Conservation (phyloP, 768 basidiomycete genomes). For the Xerocomus spinulosus region DNA sequence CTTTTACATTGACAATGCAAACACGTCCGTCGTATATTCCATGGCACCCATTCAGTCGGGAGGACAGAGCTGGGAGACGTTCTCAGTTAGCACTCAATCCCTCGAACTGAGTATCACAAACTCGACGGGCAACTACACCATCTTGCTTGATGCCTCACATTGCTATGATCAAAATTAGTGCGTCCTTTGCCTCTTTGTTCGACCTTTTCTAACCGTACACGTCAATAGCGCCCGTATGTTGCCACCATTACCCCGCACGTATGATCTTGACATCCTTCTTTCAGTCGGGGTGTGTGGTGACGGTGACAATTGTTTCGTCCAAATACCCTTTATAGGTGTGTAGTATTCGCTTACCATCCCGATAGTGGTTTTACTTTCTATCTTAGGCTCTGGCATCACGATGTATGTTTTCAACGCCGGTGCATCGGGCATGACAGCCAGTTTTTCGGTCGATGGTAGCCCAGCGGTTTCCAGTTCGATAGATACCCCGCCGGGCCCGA, state of each 20-base stretch:
- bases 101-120: constrained; percentile 10
- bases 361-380: not conserved
- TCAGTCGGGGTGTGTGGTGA: constrained; percentile 15
- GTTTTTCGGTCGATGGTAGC: constrained; percentile 17
- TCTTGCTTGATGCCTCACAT: constrained; percentile 14
- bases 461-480: constrained; percentile 1
- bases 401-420: constrained; percentile 26
- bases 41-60: constrained; percentile 11
- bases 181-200: not conserved
- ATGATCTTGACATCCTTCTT: not conserved
- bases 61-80: constrained; percentile 8
- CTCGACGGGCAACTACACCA: constrained; percentile 16
- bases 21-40: constrained; percentile 18
- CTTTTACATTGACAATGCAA: constrained; percentile 23
- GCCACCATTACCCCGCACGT: not conserved
- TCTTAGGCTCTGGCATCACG: constrained; percentile 23
- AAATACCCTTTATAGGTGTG: constrained; percentile 22
- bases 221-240: constrained; percentile 18
- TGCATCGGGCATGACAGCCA: constrained; percentile 16
- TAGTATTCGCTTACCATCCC: not conserved
- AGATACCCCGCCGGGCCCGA: constrained; percentile 5
- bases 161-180: constrained; percentile 27
- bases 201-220: not conserved
- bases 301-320: constrained; percentile 11
- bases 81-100: not conserved